Conservation (phyloP, 2,329 filamentous ascomycete genomes). For the Nemania bipapillata region DNA sequence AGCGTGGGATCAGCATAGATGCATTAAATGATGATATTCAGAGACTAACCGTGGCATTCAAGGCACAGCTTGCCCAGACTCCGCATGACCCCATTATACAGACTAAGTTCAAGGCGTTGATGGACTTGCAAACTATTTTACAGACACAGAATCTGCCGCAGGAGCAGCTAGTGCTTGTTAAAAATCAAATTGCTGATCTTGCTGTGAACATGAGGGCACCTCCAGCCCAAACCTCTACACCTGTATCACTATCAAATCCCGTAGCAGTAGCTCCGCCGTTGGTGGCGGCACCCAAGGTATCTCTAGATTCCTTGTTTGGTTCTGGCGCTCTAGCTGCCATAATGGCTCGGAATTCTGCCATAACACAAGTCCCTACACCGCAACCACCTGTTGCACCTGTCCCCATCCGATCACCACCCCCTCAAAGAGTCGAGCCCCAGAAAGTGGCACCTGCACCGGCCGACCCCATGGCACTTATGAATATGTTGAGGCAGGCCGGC, state of each 20-base stretch:
- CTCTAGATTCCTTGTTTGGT: conserved; percentile 69
- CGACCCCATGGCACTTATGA: conserved; percentile 70
- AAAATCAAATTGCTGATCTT: conserved; percentile 83
- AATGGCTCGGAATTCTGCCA: conserved; percentile 64
- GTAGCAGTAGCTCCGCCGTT: conserved; percentile 55
- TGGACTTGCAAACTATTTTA: conserved; percentile 84
- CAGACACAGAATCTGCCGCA: conserved; percentile 80
- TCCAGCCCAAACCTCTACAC: conserved; percentile 56
- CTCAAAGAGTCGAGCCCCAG: conserved; percentile 56
- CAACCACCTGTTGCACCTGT: conserved; percentile 56
- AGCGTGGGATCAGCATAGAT: conserved; percentile 71
- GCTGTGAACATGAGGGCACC: conserved; percentile 69
- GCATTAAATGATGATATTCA: conserved; percentile 85
- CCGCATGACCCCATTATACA: conserved; percentile 80
- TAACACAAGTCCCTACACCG: conserved; percentile 61
- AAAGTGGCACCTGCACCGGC: conserved; percentile 53
- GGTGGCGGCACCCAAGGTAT: conserved; percentile 55
- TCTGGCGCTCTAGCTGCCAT: conserved; percentile 69
- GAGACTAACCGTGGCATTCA: conserved; percentile 77
- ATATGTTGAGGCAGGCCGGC: conserved; percentile 74
- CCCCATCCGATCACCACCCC: conserved; percentile 63
- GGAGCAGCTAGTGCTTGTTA: conserved; percentile 85
- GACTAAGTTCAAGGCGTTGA: conserved; percentile 82
- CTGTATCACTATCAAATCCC: conserved; percentile 53
- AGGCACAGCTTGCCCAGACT: conserved; percentile 78